phyloP scores from a whole-genome alignment of 73 alveolate genomes.

The Chromera velia region DNA sequence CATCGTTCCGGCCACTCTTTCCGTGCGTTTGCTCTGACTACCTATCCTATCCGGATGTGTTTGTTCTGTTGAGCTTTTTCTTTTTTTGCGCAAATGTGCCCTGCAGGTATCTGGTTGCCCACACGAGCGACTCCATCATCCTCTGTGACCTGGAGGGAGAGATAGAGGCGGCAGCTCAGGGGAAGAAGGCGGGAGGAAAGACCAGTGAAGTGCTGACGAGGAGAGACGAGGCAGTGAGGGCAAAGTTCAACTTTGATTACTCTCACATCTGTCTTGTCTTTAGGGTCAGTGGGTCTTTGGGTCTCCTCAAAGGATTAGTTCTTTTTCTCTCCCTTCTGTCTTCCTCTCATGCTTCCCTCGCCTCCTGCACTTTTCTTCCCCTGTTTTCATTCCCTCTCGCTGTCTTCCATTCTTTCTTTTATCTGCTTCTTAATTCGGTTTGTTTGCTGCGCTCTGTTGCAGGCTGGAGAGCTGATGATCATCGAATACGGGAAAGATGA shows the following conservation, averaged over 20 bases:
- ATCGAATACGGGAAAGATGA: conserved; percentile 97
- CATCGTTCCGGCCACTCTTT: too few species aligned
- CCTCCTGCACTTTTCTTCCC: background rate
- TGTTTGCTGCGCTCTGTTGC: background rate
- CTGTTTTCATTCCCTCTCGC: background rate
- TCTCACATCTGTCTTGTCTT: conserved; percentile 96
- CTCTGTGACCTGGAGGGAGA: conserved; percentile 96
- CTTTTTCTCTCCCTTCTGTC: background rate
- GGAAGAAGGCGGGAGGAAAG: conserved; percentile 50
- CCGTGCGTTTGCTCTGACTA: too few species aligned
- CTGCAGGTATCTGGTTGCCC: conserved; percentile 76
- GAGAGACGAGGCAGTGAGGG: conserved; percentile 76
- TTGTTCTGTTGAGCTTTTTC: too few species aligned
- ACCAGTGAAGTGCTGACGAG: conserved; percentile 87
- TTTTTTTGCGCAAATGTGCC: too few species aligned
- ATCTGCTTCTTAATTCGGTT: too few species aligned
- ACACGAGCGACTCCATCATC: conserved; percentile 87
- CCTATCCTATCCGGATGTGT: too few species aligned
- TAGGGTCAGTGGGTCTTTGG: conserved; percentile 46
- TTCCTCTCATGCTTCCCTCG: background rate
- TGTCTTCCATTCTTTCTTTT: too few species aligned
- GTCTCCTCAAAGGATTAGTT: background rate
- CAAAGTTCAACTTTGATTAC: conserved; percentile 91
- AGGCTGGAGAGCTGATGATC: conserved; percentile 91
- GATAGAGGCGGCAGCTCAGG: background rate